These are phyloP conservation scores for Agastache rugosa DNA, from an alignment of 257 asterid species.

Conservation along the genomic window DNA sequence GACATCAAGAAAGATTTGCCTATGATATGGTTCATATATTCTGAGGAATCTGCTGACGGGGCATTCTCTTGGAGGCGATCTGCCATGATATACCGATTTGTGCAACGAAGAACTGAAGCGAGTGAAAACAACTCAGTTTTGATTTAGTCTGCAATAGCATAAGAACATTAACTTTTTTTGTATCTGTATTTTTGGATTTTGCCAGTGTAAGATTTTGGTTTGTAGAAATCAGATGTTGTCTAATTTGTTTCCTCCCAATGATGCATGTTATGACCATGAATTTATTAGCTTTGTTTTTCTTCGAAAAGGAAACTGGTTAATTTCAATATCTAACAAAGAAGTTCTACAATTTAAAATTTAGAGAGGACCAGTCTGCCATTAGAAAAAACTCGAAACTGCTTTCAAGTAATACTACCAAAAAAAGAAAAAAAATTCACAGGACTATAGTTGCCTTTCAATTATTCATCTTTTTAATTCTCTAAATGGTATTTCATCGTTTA, in stretches of 20 bases:
- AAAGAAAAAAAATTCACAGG: no score
- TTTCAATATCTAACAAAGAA: no score
- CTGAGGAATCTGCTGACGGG: constrained; percentile 49
- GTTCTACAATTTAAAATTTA: no score
- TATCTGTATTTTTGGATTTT: constrained; percentile 3
- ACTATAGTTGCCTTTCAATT: not conserved
- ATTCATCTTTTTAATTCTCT: not conserved
- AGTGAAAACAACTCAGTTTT: constrained; percentile 4
- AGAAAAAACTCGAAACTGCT: not conserved
- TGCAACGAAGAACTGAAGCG: constrained; percentile 28
- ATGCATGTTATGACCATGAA: not conserved
- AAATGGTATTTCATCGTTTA: not conserved
- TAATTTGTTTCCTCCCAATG: not conserved
- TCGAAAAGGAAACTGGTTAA: not conserved
- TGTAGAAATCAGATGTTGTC: not conserved
- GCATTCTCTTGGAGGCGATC: constrained; percentile 28
- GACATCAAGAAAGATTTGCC: constrained; percentile 74
- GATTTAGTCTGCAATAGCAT: constrained; percentile 7
- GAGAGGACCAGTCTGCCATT: no score
- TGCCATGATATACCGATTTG: not conserved
- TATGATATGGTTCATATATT: constrained; percentile 94
- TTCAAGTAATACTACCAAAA: not conserved
- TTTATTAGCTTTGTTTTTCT: not conserved
- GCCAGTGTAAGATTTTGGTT: constrained; percentile 16
- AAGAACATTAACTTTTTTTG: constrained; percentile 10